Conservation (phyloP, 805 yeast genomes). For the Saccharomycopsis babjevae region DNA sequence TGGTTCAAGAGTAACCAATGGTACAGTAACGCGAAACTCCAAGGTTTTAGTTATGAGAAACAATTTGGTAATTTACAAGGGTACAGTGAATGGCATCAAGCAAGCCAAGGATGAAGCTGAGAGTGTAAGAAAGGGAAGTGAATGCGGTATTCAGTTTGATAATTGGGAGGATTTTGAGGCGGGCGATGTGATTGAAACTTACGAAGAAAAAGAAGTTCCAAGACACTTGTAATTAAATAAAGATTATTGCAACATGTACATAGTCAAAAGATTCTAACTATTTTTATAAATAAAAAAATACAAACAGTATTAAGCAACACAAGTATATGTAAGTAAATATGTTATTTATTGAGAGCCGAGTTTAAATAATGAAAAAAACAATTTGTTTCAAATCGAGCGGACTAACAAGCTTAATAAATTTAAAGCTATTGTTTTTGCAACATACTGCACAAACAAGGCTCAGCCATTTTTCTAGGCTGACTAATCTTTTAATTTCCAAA, state of each 20-base stretch:
- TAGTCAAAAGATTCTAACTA: background rate
- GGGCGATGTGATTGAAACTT: constrained; percentile 69
- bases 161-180: constrained; percentile 57
- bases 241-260: background rate
- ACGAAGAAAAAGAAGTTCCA: constrained; percentile 53
- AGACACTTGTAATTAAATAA: constrained; percentile 34
- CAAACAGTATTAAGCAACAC: background rate
- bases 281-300: background rate
- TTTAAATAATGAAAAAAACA: background rate
- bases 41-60: constrained; percentile 48
- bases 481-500: too few species aligned
- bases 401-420: background rate
- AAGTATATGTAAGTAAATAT: too few species aligned
- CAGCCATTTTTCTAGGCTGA: background rate
- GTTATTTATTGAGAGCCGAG: too few species aligned
- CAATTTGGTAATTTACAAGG: constrained; percentile 39
- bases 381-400: background rate
- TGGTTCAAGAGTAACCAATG: constrained; percentile 74
- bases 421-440: background rate
- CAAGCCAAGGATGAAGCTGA: constrained; percentile 70
- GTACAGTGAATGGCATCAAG: constrained; percentile 62
- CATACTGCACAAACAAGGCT: background rate
- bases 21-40: constrained; percentile 52
- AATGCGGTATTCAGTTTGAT: constrained; percentile 76
- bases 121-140: constrained; percentile 76